Base-by-base conservation (phyloP, 139 green algal genomes). In the Micractinium conductrix region DNA sequence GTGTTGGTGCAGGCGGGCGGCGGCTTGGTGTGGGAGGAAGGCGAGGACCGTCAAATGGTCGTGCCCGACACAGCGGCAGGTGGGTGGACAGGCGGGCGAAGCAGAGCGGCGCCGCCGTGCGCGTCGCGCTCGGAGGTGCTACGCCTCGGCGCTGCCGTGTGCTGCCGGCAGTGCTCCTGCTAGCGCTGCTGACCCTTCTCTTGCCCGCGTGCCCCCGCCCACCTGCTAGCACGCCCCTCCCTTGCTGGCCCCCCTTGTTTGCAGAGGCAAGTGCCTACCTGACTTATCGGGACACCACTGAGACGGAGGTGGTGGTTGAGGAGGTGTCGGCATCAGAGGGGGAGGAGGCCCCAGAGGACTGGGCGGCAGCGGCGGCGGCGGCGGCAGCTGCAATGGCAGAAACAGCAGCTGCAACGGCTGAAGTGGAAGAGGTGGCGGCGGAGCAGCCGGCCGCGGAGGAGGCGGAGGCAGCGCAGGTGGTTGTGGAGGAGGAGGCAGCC, bases 21-120 rank as follows among this genome's bases (percentile, higher is more conserved):
- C 33, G 7, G 22, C 45, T 62, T 72, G 38, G 40, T 87, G 4
- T 96, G 93, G 94, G 94, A 97, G 81, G 81, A 83, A 38, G 90
- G 92, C 19, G 74, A 86, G n/a, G 93, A 96, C 82, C 90, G 92
- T 9, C 62, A 72, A 17, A 85, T 96, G 73, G 92, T 85, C 83
- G 89, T 95, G 65, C 26, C 30, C 8, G 42, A 42, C 5, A 12
- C 26, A 8, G 42, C 71, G 1, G 8, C n/a, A n/a, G n/a, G n/a
- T n/a, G n/a, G n/a, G n/a, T n/a, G n/a, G n/a, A n/a, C n/a, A n/a
- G n/a, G n/a, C n/a, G n/a, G n/a, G n/a, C n/a, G n/a, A n/a, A n/a
- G n/a, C n/a, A n/a, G n/a, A n/a, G n/a, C n/a, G n/a, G n/a, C n/a
- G n/a, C n/a, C n/a, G n/a, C n/a, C n/a, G n/a, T n/a, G n/a, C n/a